These are phyloP conservation scores for Tolypocladium endophyticum DNA, from an alignment of 2,329 filamentous ascomycete species.

Conservation along the genomic window DNA sequence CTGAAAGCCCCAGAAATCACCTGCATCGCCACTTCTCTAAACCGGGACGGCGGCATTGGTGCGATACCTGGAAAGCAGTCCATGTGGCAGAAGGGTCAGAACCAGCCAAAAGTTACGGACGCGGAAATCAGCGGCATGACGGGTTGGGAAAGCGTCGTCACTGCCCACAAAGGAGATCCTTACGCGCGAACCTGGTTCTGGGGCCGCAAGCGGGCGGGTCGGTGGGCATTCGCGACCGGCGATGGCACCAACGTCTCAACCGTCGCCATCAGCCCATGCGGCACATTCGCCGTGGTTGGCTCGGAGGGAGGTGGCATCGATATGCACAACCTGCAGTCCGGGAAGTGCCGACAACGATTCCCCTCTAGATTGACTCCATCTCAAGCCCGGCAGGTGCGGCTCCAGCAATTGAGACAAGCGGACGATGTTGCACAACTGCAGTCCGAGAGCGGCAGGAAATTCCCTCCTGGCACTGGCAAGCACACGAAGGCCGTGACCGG, in stretches of 20 bases:
- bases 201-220: conserved; percentile 84
- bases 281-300: conserved; percentile 85
- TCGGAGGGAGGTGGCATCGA: conserved; percentile 76
- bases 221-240: conserved; percentile 84
- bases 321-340: conserved; percentile 96
- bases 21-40: conserved; percentile 81
- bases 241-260: conserved; percentile 77
- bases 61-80: conserved; percentile 66
- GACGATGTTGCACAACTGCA: conserved; percentile 48
- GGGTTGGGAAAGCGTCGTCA: conserved; percentile 95
- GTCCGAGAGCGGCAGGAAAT: conserved; percentile 29
- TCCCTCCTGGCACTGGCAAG: conserved; percentile 50
- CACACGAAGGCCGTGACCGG: conserved; percentile 80
- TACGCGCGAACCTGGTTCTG: conserved; percentile 95
- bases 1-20: conserved; percentile 89
- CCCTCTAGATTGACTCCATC: conserved; percentile 67
- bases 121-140: conserved; percentile 67
- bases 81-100: conserved; percentile 72
- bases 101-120: conserved; percentile 51
- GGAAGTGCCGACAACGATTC: conserved; percentile 77
- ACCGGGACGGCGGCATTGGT: conserved; percentile 90
- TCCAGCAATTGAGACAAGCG: conserved; percentile 49
- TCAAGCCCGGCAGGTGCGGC: conserved; percentile 66
- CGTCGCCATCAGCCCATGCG: conserved; percentile 82
- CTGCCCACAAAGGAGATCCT: conserved; percentile 76